Percentiles rank a stretch among this genome's conserved stretches.
Conservation (phyloP, 2,329 filamentous ascomycete species). For the Colletotrichum orbiculare region DNA sequence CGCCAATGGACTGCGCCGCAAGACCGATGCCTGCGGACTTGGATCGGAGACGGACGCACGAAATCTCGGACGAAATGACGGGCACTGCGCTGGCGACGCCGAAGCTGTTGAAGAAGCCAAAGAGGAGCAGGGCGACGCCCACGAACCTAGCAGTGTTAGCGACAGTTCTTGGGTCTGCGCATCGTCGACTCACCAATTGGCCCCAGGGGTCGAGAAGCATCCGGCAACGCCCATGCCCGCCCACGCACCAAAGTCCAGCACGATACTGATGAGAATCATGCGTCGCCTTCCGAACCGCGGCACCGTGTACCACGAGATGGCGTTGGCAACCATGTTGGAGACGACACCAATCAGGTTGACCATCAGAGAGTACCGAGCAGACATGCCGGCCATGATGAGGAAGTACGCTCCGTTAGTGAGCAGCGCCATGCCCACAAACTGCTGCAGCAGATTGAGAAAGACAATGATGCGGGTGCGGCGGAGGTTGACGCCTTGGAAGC, state of each 20-base stretch:
- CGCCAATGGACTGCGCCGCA: neutral
- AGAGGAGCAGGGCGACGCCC: slow-evolving; percentile 16
- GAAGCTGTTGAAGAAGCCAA: slow-evolving; percentile 22
- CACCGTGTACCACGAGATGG: slow-evolving; percentile 24
- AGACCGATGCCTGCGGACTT: slow-evolving; percentile 14
- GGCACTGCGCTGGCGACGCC: slow-evolving; percentile 13
- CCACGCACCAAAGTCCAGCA: slow-evolving; percentile 8
- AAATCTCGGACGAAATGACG: slow-evolving; percentile 20
- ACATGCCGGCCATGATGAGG: slow-evolving; percentile 26
- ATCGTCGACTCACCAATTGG: slow-evolving; percentile 3
- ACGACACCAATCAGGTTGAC: slow-evolving; percentile 23
- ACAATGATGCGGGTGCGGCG: slow-evolving; percentile 14
- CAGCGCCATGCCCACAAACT: slow-evolving; percentile 19
- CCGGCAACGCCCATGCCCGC: slow-evolving; percentile 14
- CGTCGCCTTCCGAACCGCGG: slow-evolving; percentile 14
- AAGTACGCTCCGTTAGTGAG: slow-evolving; percentile 9
- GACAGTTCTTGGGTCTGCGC: fast-evolving
- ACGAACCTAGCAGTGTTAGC: slow-evolving; percentile 10
- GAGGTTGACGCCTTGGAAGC: slow-evolving; percentile 13
- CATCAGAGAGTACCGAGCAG: slow-evolving; percentile 13
- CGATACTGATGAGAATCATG: slow-evolving; percentile 23
- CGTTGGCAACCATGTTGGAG: slow-evolving; percentile 9
- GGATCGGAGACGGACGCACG: slow-evolving; percentile 8
- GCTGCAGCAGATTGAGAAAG: slow-evolving; percentile 5
- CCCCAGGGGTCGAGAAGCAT: neutral